Evolutionary conservation across 2,329 filamentous ascomycete species (phyloP), one percentile per base, ranked within the genome.

Genomic region (Colletotrichum tanaceti): DNA sequence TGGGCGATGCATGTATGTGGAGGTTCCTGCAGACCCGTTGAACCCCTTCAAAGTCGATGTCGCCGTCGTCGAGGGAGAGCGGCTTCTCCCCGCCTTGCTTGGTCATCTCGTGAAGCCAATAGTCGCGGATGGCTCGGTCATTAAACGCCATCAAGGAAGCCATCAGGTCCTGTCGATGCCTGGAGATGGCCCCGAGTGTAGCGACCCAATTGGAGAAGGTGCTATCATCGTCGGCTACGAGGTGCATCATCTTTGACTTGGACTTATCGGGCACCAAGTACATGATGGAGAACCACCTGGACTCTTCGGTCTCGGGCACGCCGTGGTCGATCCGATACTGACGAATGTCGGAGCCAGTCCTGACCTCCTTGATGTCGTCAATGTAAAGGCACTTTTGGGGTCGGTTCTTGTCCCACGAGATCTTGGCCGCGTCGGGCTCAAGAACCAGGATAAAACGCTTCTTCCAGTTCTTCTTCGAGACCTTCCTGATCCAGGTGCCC

Each of bases 301-400:
- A 81, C 74, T 94, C 91, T 46, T 89, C 87, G 6, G 87, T 82
- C 59, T 90, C 87, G 0, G 90, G 82, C 24, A 96, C 83, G 46
- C 89, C 88, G 75, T 92, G 93, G 78, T 98, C 94, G 74, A 95
- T 90, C 49, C 93, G 91, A 77, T 97, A 97, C 77, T 97, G 95
- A 65, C 92, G 89, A 20, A 95, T 93, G 76, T 98, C 93, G 14
- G 87, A 87, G 20, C 93, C 94, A 41, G 90, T 89, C 71, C 94
- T 90, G 55, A 98, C 94, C 75, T 97, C 94, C 75, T 93, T 91
- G 74, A 99, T 95, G 77, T 98, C 94, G 75, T 99, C 96, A 71
- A 99, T 93, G 78, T 97, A 97, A 72, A 99, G 91, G 61, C 89
- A 90, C 78, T 98, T 98, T 28, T 89, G 88, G 1, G 92, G 90